phyloP scores from a whole-genome alignment of 139 green algal species.

The Trebouxia sp. region DNA sequence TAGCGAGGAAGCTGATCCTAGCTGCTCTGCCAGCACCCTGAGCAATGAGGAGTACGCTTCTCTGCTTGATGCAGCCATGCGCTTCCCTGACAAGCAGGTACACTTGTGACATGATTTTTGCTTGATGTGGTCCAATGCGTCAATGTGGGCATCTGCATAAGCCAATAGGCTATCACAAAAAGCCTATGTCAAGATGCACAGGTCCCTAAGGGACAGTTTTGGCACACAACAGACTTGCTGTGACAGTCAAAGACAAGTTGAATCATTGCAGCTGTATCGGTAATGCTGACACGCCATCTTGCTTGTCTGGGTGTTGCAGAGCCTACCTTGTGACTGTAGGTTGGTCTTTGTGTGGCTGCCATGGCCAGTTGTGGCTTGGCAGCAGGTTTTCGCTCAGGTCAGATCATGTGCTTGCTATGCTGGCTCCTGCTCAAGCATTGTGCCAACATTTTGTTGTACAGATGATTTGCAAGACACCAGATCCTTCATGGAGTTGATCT shows the following conservation, averaged over 20 bases:
- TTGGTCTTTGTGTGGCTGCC: conserved; percentile 28
- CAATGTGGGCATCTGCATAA: conserved; percentile 7
- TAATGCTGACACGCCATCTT: conserved; percentile 9
- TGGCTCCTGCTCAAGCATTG: conserved; percentile 20
- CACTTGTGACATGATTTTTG: conserved; percentile 20
- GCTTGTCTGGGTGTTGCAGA: conserved; percentile 18
- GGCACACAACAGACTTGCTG: conserved; percentile 20
- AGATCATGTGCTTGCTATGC: conserved; percentile 30
- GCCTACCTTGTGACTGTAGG: conserved; percentile 11
- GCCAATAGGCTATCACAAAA: conserved; percentile 4
- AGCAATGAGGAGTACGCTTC: conserved; percentile 15
- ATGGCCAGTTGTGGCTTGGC: conserved; percentile 16
- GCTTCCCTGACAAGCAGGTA: conserved; percentile 30
- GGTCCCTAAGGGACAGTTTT: conserved; percentile 19
- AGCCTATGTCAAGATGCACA: conserved; percentile 23
- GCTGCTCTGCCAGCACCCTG: conserved; percentile 23
- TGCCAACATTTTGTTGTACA: conserved; percentile 25
- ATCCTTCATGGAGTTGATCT: conserved; percentile 30
- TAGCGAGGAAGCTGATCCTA: conserved; percentile 22
- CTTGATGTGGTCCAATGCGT: conserved; percentile 7
- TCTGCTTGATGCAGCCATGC: conserved; percentile 23
- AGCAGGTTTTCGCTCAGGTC: conserved; percentile 30
- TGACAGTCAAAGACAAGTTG: conserved; percentile 6
- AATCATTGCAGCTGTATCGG: conserved; percentile 17
- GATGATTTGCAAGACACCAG: conserved; percentile 29